Percentiles rank a stretch among this genome's conserved stretches.
Evolutionary conservation across 1,139 yeast genomes (phyloP).

Genomic region (Zygosaccharomyces pseudobailii): DNA sequence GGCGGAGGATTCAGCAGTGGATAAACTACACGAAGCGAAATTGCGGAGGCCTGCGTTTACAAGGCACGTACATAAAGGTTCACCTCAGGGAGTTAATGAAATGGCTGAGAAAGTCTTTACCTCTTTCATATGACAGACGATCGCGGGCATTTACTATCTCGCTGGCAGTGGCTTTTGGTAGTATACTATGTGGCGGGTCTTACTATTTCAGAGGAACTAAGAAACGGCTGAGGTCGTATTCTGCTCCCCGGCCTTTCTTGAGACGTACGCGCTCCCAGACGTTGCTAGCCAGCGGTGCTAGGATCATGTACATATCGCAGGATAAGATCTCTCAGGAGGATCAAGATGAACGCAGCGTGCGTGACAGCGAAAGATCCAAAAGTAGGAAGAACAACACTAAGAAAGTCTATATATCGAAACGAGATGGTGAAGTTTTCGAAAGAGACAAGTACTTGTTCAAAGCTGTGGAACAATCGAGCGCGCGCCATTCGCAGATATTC

Average conservation of each 20-base stretch:
- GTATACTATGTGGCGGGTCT: constrained; percentile 10
- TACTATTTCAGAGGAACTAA: constrained; percentile 1
- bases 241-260: constrained; percentile 10
- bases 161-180: constrained; percentile 11
- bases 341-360: not conserved
- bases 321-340: constrained; percentile 11
- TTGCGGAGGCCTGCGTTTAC: constrained; percentile 23
- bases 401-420: constrained; percentile 37
- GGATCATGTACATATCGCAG: constrained; percentile 51
- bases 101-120: constrained; percentile 20
- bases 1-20: constrained; percentile 9
- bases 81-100: constrained; percentile 19
- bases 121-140: constrained; percentile 21
- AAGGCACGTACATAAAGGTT: constrained; percentile 14
- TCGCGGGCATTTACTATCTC: constrained; percentile 24
- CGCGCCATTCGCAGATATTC: constrained; percentile 38
- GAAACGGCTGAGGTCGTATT: not conserved
- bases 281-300: constrained; percentile 47
- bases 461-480: constrained; percentile 34
- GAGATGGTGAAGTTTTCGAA: constrained; percentile 38
- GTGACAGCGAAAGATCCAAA: not conserved
- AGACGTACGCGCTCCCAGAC: constrained; percentile 30
- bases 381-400: constrained; percentile 29
- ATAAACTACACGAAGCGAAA: constrained; percentile 14
- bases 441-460: constrained; percentile 39